Percentiles rank a stretch among this genome's conserved stretches.
Conservation (phyloP, 768 basidiomycete genomes). For the Lanmaoa rubissima region DNA sequence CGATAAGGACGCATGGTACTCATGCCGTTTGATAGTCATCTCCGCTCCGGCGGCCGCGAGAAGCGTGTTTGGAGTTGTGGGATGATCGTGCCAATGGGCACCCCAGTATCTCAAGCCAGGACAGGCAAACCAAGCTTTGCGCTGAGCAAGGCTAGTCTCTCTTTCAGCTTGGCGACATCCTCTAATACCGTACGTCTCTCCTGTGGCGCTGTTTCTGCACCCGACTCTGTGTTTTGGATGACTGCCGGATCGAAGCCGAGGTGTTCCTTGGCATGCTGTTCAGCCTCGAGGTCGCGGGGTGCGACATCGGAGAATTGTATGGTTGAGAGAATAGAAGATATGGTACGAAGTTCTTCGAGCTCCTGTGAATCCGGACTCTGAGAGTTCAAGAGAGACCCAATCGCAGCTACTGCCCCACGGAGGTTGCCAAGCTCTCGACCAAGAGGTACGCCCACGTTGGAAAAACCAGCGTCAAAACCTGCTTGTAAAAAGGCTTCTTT, state of each 20-base stretch:
- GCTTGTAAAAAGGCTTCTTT: conserved; percentile 85
- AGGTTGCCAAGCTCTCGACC: conserved; percentile 77
- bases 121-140: conserved; percentile 33
- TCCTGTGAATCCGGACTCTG: conserved; percentile 6
- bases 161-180: conserved; percentile 41
- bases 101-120: not conserved
- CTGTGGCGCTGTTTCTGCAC: conserved; percentile 5
- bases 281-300: conserved; percentile 75
- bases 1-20: not conserved
- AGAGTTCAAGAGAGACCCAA: conserved; percentile 55
- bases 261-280: conserved; percentile 72
- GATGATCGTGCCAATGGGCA: not conserved
- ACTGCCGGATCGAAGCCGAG: conserved; percentile 36
- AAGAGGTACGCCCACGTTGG: conserved; percentile 63
- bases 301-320: conserved; percentile 71
- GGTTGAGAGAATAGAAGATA: conserved; percentile 53
- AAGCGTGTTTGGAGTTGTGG: not conserved
- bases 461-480: conserved; percentile 89
- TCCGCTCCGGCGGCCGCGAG: not conserved
- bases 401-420: conserved; percentile 66
- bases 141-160: conserved; percentile 34
- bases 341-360: conserved; percentile 47
- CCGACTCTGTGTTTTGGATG: conserved; percentile 41
- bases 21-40: not conserved
- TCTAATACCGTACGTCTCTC: conserved; percentile 35